Conservation (phyloP, 1,284 basidiomycete species). For the Moesziomyces aphidis region DNA sequence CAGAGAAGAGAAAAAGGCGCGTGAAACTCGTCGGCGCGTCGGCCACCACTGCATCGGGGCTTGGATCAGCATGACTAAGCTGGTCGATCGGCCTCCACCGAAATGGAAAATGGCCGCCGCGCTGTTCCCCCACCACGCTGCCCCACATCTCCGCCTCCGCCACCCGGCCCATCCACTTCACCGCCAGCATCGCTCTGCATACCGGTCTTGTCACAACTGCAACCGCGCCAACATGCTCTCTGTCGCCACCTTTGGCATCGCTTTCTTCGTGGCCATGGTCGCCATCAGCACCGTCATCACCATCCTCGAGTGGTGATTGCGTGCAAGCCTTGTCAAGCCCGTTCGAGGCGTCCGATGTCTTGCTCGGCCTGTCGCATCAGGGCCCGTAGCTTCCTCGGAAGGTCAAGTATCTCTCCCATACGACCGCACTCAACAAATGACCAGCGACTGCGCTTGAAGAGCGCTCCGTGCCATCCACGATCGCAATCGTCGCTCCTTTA, state of each 20-base stretch:
- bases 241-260: conserved; percentile 36
- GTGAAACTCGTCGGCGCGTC: not conserved
- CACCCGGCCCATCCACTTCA: not conserved
- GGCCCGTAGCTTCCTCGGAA: no score
- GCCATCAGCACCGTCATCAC: conserved; percentile 46
- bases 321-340: no score
- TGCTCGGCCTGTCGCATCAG: no score
- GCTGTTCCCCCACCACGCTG: not conserved
- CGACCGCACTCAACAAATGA: no score
- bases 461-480: no score
- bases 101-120: no score
- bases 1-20: not conserved
- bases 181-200: not conserved
- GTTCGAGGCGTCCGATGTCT: no score
- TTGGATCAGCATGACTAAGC: not conserved
- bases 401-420: no score
- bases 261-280: conserved; percentile 45
- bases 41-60: not conserved
- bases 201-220: not conserved
- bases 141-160: no score
- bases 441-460: no score
- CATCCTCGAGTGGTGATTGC: conserved; percentile 42
- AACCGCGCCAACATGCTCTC: conserved; percentile 22
- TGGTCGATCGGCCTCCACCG: no score
- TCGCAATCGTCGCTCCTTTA: no score